Conservation (phyloP, 148 eudicot species). For the Rhododendron ferrugineum region DNA sequence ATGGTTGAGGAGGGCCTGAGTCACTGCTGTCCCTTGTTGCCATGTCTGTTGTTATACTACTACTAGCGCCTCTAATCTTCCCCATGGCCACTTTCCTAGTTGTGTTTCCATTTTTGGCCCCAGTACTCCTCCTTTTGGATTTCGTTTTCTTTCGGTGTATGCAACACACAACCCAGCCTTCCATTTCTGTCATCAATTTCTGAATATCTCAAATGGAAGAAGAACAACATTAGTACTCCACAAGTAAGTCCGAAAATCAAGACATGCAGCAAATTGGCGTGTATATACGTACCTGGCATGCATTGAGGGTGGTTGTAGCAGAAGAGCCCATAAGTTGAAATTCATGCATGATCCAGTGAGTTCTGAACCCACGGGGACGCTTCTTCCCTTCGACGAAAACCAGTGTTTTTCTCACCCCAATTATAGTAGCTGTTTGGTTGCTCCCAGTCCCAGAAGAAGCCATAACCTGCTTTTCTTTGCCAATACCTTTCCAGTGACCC, state of each 20-base stretch:
- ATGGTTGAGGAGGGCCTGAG: conserved; percentile 21
- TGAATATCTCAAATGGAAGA: background rate
- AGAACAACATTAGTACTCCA: background rate
- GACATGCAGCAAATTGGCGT: too few relatives aligned
- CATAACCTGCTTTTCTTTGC: conserved; percentile 28
- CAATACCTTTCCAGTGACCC: conserved; percentile 44
- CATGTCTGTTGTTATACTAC: background rate
- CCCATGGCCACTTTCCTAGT: background rate
- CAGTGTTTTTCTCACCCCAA: conserved; percentile 35
- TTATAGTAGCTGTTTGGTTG: conserved; percentile 7
- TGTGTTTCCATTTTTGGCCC: background rate
- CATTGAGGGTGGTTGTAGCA: background rate
- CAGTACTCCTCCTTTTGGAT: background rate
- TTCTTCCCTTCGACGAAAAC: conserved; percentile 19
- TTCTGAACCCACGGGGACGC: conserved; percentile 13
- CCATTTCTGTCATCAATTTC: conserved; percentile 14
- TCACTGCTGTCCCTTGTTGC: conserved; percentile 5
- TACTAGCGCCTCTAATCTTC: background rate
- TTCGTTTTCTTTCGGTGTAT: conserved; percentile 28
- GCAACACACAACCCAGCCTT: conserved; percentile 44
- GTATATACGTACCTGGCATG: conserved; percentile 18
- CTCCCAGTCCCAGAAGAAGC: background rate
- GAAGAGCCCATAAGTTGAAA: conserved; percentile 23
- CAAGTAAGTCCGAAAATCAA: background rate
- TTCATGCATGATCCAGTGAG: conserved; percentile 46